Evolutionary conservation across 345 rosid genomes (phyloP), one percentile per base, ranked within the genome.

Genomic region (Lepidium sativum): DNA sequence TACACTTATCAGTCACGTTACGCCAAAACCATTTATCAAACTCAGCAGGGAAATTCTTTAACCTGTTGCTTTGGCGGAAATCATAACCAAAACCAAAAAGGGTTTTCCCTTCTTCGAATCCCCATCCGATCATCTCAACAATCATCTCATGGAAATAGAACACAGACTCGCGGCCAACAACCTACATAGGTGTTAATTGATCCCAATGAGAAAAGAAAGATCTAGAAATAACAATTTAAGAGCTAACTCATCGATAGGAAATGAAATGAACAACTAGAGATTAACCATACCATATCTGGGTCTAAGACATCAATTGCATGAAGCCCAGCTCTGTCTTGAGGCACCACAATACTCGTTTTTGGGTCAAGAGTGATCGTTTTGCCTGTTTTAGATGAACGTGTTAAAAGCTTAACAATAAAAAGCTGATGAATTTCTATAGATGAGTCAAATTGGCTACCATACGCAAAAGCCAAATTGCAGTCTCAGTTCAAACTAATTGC

Each of bases 11-110:
- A 63, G 5, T 27, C 0, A n/a, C 9, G 3, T 65, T 9, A 31
- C 11, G 2, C 4, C 13, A 10, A 38, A 58, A 23, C 17, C 9
- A 27, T 13, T 25, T 1, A 38, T 32, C 25, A 9, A 59, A 59
- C 2, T 0, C 13, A 39, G 4, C 60, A 59, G 68, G 52, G 10
- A 49, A 2, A 15, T 34, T 48, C 6, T 11, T 62, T 1, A 75
- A 92, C 99, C 99, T 87, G 62, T 89, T 92, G 79, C 99, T 92
- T 78, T 92, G 99, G 2, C 99, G 87, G 45, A 89, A 92, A 80
- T 92, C 98, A 80, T 87, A 92, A 12, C 98, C 98, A 68, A 92
- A 92, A 8, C 98, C 99, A 33, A 92, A 92, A 53, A 92, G 86
- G 0, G 96, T 89, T 74, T 84, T 89, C 15, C 97, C 97, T 77